phyloP scores from a whole-genome alignment of 345 rosid species.

The Moricandia arvensis region DNA sequence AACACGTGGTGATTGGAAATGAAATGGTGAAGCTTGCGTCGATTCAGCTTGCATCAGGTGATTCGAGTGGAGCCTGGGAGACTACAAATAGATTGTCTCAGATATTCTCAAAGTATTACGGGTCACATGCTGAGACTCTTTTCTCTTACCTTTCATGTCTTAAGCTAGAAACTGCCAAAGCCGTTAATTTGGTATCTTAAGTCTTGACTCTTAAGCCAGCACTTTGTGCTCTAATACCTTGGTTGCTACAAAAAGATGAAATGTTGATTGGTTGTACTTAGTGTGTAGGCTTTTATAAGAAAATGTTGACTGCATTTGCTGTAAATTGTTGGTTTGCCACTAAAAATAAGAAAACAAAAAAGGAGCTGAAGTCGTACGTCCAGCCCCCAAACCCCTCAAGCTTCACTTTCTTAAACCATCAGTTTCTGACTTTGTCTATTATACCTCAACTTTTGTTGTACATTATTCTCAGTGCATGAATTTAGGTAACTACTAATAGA shows the following conservation, averaged over 20 bases:
- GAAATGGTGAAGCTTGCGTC: slow-evolving; percentile 79
- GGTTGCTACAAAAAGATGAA: background rate
- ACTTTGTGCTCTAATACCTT: background rate
- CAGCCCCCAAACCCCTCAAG: slow-evolving; percentile 15
- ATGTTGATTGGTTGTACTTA: background rate
- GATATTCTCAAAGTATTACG: slow-evolving; percentile 59
- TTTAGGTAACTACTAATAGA: background rate
- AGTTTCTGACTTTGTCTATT: background rate
- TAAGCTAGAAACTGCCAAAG: slow-evolving; percentile 27
- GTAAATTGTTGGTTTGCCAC: background rate
- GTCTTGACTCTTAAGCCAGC: background rate
- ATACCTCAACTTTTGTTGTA: background rate
- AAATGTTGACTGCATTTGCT: background rate
- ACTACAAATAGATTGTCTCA: slow-evolving; percentile 38
- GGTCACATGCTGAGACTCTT: slow-evolving; percentile 46
- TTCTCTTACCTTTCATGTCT: slow-evolving; percentile 54
- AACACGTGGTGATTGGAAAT: slow-evolving; percentile 70
- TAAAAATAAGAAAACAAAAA: background rate
- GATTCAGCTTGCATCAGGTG: slow-evolving; percentile 54
- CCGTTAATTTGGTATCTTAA: slow-evolving; percentile 13
- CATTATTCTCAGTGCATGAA: background rate
- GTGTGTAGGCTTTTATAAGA: background rate
- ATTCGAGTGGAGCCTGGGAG: slow-evolving; percentile 42
- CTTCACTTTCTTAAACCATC: slow-evolving; percentile 27
- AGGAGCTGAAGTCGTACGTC: background rate